phyloP scores from a whole-genome alignment of 192 early-diverging fungal genomes.

The Chytriomyces sp. region DNA sequence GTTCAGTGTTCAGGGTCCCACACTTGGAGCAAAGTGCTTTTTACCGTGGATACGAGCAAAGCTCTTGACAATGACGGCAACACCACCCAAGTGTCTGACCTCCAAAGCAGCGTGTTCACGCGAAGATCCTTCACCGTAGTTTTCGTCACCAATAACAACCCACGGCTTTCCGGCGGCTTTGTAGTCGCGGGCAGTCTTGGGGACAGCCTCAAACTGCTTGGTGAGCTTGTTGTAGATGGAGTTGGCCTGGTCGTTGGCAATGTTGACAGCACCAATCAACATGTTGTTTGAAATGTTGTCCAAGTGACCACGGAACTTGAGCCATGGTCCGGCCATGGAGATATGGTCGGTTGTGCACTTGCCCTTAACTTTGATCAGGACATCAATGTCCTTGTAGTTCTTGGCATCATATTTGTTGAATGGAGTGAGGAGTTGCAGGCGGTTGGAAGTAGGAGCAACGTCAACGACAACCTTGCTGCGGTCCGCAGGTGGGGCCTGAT shows the following conservation, averaged over 20 bases:
- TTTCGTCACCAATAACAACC: slow-evolving; percentile 99
- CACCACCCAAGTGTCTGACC: slow-evolving; percentile 93
- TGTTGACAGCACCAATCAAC: slow-evolving; percentile 94
- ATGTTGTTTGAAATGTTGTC: slow-evolving; percentile 98
- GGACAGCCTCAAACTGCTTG: slow-evolving; percentile 80
- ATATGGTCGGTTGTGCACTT: slow-evolving; percentile 99
- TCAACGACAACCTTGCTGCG: slow-evolving; percentile 73
- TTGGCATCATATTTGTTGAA: slow-evolving; percentile 84
- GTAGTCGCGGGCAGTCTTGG: slow-evolving; percentile 93
- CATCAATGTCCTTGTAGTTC: slow-evolving; percentile 76
- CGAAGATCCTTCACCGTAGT: slow-evolving; percentile 99
- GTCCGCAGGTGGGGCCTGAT: slow-evolving; percentile 91
- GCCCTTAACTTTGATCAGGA: slow-evolving; percentile 94
- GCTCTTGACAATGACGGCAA: slow-evolving; percentile 80
- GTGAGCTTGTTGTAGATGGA: slow-evolving; percentile 57
- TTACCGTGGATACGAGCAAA: slow-evolving; percentile 97
- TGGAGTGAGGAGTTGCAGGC: slow-evolving; percentile 89
- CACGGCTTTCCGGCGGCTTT: slow-evolving; percentile 88
- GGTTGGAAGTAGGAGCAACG: slow-evolving; percentile 84
- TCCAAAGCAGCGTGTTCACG: slow-evolving; percentile 99
- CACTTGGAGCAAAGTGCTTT: not conserved
- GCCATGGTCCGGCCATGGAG: slow-evolving; percentile 95
- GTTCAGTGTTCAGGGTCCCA: too few species aligned
- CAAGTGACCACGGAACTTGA: slow-evolving; percentile 98
- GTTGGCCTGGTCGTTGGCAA: slow-evolving; percentile 88